Evolutionary conservation across 73 alveolate genomes (phyloP).

Genomic region (Paraurostyla sp.): DNA sequence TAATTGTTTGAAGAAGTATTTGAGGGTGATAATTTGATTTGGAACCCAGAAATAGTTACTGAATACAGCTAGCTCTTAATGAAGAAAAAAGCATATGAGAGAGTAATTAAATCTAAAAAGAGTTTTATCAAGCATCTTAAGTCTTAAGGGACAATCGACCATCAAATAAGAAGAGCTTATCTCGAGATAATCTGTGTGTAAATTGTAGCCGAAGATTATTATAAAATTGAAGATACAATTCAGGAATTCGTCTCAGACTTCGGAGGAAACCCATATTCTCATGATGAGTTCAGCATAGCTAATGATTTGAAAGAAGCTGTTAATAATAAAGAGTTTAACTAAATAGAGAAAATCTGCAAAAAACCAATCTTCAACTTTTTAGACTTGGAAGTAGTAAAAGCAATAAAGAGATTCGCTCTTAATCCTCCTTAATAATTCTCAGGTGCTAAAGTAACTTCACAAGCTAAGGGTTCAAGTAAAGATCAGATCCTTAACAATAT

Average conservation of each 20-base stretch:
- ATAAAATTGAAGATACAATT: background rate
- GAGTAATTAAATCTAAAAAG: conserved; percentile 2
- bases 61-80: conserved; percentile 34
- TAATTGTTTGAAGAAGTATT: conserved; percentile 40
- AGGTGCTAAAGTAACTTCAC: too few species aligned
- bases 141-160: conserved; percentile 24
- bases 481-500: background rate
- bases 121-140: conserved; percentile 5
- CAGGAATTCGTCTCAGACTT: conserved; percentile 2
- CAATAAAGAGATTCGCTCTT: background rate
- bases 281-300: conserved; percentile 14
- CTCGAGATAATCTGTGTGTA: conserved; percentile 27
- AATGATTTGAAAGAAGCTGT: conserved; percentile 33
- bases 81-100: background rate
- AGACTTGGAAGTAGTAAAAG: conserved; percentile 36
- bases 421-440: conserved; percentile 48
- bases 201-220: conserved; percentile 14
- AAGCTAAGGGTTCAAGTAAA: too few species aligned
- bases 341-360: background rate
- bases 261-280: conserved; percentile 32
- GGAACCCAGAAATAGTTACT: conserved; percentile 54
- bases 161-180: conserved; percentile 39
- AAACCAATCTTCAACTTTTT: conserved; percentile 40
- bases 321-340: background rate
- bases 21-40: conserved; percentile 61